phyloP scores from a whole-genome alignment of 2,329 filamentous ascomycete genomes.

The Gliomastix tumulicola region DNA sequence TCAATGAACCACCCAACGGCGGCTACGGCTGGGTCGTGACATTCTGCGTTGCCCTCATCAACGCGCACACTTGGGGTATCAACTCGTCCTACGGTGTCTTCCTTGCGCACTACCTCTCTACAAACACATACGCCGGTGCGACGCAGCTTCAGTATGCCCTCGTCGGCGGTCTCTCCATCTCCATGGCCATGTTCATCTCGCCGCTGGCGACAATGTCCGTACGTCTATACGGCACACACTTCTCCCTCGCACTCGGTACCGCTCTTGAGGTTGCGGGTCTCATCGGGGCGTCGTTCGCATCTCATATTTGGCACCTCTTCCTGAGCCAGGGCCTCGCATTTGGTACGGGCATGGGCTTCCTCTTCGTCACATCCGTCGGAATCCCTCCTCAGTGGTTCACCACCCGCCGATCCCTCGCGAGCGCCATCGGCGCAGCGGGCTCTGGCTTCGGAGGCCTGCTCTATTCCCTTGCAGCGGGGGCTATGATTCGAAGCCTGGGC shows the following conservation, averaged over 20 bases:
- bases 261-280: conserved; percentile 42
- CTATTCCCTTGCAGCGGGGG: conserved; percentile 15
- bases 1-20: conserved; percentile 1
- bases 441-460: conserved; percentile 29
- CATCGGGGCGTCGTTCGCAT: conserved; percentile 45
- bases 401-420: conserved; percentile 46
- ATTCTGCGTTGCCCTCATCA: background rate
- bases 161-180: conserved; percentile 50
- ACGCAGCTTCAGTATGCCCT: conserved; percentile 50
- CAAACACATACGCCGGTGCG: conserved; percentile 39
- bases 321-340: conserved; percentile 53
- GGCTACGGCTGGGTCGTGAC: conserved; percentile 3
- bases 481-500: conserved; percentile 46
- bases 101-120: conserved; percentile 47
- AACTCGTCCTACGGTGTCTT: conserved; percentile 44
- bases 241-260: conserved; percentile 42
- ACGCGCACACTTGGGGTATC: conserved; percentile 24
- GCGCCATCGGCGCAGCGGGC: conserved; percentile 46
- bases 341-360: conserved; percentile 53
- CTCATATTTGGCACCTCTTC: conserved; percentile 52
- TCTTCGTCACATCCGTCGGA: conserved; percentile 47
- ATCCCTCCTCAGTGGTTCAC: conserved; percentile 57
- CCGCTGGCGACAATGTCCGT: conserved; percentile 26
- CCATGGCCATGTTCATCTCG: conserved; percentile 27
- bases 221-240: conserved; percentile 18